Base-by-base conservation (phyloP, 257 asterid genomes). In the Nicotiana attenuata region DNA sequence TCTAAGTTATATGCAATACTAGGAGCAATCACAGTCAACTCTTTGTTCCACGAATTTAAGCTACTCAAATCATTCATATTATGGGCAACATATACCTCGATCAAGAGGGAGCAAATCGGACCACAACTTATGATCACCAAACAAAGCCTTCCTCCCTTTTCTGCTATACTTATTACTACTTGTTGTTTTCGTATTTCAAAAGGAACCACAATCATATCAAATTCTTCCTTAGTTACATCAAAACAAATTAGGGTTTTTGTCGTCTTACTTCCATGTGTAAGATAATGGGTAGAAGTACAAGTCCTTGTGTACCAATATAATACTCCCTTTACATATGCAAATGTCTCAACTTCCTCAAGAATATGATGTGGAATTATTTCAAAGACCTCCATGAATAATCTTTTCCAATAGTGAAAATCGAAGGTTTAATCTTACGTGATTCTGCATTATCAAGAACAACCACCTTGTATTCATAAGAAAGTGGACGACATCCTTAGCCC, bases 311-410 rank as follows among this genome's bases (percentile, higher is more conserved):
- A 65, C 75, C 75, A 35, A 20, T 67, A 67, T 67, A 67, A 9
- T 35, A n/a, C 8, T 13, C 64, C 64, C 4, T 57, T 57, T 22
- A 57, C 64, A 57, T 19, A n/a, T 10, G n/a, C 76, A 0, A 5
- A 0, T 8, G 76, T 67, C 20, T 7, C 2, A 67, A 66, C 50
- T 0, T 0, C 0, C 3, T 2, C 4, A 67, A 16, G 10, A 8
- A 8, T 3, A 4, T 3, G 24, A 33, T 0, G 4, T 31, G 52
- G 52, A 66, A 33, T 66, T 31, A 16, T 66, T 33, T 31, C 16
- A 66, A 66, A 66, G 76, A 22, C 76, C 76, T 66, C 76, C 76
- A 66, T 31, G 24, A 66, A 66, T 33, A 47, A 26, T 33, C 76
- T 31, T 7, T 66, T 66, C 52, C 28, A 66, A 66, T 66, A 3